Percentiles rank a stretch among this genome's conserved stretches.
These are phyloP conservation scores for Plectosphaerella sp. DNA, from an alignment of 2,329 filamentous ascomycete genomes.

Conservation along the genomic window DNA sequence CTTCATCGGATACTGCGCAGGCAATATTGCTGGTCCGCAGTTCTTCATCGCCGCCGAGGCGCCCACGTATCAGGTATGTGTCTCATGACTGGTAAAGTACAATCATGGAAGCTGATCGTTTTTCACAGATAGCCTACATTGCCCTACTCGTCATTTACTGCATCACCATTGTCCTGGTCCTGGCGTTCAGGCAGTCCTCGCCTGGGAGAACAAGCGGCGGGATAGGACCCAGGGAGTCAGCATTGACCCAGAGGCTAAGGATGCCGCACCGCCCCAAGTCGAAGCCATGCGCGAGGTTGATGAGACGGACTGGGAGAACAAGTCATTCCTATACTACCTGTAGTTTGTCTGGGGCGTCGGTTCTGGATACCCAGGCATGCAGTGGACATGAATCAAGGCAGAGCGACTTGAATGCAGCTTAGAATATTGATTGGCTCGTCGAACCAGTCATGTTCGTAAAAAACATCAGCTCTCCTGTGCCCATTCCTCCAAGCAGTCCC, in stretches of 20 bases:
- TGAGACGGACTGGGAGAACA: slow-evolving; percentile 53
- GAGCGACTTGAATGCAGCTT: too few species aligned
- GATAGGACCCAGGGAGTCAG: slow-evolving; percentile 29
- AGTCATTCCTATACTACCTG: slow-evolving; percentile 54
- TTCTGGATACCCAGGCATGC: too few species aligned
- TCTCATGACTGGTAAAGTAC: slow-evolving; percentile 41
- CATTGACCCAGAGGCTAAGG: slow-evolving; percentile 17
- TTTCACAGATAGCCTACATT: slow-evolving; percentile 41
- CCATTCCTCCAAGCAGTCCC: background rate
- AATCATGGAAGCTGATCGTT: slow-evolving; percentile 43
- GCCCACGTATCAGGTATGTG: slow-evolving; percentile 43
- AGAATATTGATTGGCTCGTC: too few species aligned
- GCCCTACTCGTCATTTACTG: slow-evolving; percentile 52
- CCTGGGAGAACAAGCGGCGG: slow-evolving; percentile 35
- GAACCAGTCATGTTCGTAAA: too few species aligned
- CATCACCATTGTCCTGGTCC: slow-evolving; percentile 36
- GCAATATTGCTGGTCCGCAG: slow-evolving; percentile 51
- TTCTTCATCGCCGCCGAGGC: slow-evolving; percentile 44
- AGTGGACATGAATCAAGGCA: too few species aligned
- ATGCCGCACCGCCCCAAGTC: background rate
- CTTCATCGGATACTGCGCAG: slow-evolving; percentile 54
- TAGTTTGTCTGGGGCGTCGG: slow-evolving; percentile 13
- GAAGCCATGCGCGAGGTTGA: slow-evolving; percentile 32
- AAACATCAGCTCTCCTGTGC: too few species aligned
- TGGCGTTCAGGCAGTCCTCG: slow-evolving; percentile 37